Evolutionary conservation across 2,329 filamentous ascomycete species (phyloP).

Genomic region (Microcyclospora pomicola): DNA sequence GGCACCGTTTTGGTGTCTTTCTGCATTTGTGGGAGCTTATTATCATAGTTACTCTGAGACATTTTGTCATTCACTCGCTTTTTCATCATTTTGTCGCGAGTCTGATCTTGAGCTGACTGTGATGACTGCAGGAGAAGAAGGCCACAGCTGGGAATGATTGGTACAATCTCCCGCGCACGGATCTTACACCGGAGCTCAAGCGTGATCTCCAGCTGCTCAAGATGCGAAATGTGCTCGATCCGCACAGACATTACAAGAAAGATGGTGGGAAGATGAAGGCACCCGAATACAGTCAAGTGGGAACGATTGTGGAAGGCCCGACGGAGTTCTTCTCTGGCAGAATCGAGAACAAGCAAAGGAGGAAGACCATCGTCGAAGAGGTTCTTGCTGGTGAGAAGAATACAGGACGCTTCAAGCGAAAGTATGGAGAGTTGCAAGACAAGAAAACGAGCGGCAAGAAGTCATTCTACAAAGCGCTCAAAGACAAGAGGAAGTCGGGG

Average conservation of each 20-base stretch:
- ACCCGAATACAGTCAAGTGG: conserved; percentile 78
- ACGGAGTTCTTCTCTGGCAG: conserved; percentile 76
- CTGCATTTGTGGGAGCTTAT: conserved; percentile 53
- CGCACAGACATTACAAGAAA: conserved; percentile 86
- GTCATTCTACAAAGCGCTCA: conserved; percentile 70
- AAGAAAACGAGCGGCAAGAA: conserved; percentile 81
- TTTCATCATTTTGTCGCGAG: conserved; percentile 1
- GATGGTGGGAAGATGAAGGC: conserved; percentile 54
- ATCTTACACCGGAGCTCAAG: conserved; percentile 72
- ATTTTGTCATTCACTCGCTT: conserved; percentile 5
- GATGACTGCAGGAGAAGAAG: conserved; percentile 37
- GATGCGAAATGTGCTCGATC: conserved; percentile 78
- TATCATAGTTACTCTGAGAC: conserved; percentile 70
- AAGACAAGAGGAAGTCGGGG: conserved; percentile 38
- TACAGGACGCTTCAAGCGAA: conserved; percentile 64
- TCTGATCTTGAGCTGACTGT: conserved; percentile 13
- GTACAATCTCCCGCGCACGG: conserved; percentile 77
- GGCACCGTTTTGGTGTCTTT: conserved; percentile 69
- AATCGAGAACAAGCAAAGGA: conserved; percentile 74
- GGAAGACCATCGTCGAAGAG: conserved; percentile 76
- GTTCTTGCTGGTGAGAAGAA: conserved; percentile 54
- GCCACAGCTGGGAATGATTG: conserved; percentile 65
- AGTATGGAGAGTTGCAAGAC: conserved; percentile 73
- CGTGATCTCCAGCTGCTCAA: conserved; percentile 78
- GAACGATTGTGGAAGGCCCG: conserved; percentile 74